Conservation (phyloP, 768 basidiomycete species). For the Gloeopeniophorella convolvens region DNA sequence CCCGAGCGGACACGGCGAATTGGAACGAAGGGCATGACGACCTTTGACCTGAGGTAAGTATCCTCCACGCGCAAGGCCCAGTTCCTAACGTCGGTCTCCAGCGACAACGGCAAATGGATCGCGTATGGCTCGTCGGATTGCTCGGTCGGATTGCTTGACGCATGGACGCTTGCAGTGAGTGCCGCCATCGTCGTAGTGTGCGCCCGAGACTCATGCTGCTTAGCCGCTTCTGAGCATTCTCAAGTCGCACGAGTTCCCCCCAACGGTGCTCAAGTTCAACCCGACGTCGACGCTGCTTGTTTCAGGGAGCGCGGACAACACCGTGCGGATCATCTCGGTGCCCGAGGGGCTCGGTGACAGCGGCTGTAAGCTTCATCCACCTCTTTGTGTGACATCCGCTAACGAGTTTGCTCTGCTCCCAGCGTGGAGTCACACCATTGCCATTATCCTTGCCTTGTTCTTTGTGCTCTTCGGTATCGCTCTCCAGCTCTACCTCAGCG, state of each 20-base stretch:
- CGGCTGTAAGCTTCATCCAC: not conserved
- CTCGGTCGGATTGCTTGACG: slow-evolving; percentile 78
- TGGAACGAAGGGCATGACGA: slow-evolving; percentile 75
- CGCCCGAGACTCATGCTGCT: slow-evolving; percentile 1
- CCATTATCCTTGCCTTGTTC: slow-evolving; percentile 39
- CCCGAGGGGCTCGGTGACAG: slow-evolving; percentile 45
- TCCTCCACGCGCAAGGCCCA: not conserved
- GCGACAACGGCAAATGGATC: slow-evolving; percentile 73
- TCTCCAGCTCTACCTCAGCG: slow-evolving; percentile 28
- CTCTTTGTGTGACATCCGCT: not conserved
- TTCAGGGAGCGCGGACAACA: slow-evolving; percentile 88
- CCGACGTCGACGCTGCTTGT: slow-evolving; percentile 73
- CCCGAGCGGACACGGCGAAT: slow-evolving; percentile 63
- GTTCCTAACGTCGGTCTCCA: slow-evolving; percentile 26
- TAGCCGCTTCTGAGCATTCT: slow-evolving; percentile 85
- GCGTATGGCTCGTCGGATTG: slow-evolving; percentile 87
- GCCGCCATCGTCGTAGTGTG: not conserved
- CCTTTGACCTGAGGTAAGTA: slow-evolving; percentile 79
- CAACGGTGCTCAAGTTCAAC: slow-evolving; percentile 86
- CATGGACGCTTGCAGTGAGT: slow-evolving; percentile 62
- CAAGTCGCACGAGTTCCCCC: slow-evolving; percentile 92
- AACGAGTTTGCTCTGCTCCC: slow-evolving; percentile 18
- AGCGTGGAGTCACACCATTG: slow-evolving; percentile 31
- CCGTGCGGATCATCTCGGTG: slow-evolving; percentile 71
- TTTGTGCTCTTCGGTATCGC: slow-evolving; percentile 38